Percentiles rank a stretch among this genome's conserved stretches.
These are phyloP conservation scores for Wickerhamiella sorbophila DNA, from an alignment of 805 yeast species.

Conservation along the genomic window DNA sequence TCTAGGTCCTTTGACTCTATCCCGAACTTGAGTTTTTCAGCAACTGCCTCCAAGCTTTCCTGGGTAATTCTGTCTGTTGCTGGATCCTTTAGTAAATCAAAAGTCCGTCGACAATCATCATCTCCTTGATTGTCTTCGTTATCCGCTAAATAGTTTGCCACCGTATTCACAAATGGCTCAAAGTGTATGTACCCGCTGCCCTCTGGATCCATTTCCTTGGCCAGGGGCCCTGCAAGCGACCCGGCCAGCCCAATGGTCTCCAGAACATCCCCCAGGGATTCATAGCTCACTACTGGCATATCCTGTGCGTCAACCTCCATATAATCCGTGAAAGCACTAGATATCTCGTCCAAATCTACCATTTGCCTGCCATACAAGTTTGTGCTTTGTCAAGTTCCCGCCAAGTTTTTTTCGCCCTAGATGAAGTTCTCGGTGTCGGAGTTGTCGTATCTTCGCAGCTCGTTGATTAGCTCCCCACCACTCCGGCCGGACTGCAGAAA, in stretches of 20 bases:
- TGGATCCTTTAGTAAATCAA: slow-evolving; percentile 14
- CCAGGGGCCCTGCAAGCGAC: slow-evolving; percentile 10
- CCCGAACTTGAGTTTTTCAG: slow-evolving; percentile 19
- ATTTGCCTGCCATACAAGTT: not conserved
- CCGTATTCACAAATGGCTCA: slow-evolving; percentile 18
- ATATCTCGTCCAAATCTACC: slow-evolving; percentile 3
- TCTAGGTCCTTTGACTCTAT: slow-evolving; percentile 20
- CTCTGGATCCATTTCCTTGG: slow-evolving; percentile 16
- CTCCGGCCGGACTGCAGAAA: slow-evolving; percentile 79
- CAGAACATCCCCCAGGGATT: slow-evolving; percentile 19
- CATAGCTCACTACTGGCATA: slow-evolving; percentile 14
- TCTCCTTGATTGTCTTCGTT: not conserved
- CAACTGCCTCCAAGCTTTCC: slow-evolving; percentile 17
- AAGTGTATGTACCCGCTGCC: slow-evolving; percentile 20
- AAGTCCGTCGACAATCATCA: slow-evolving; percentile 2
- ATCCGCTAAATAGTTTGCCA: not conserved
- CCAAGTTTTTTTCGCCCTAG: not conserved
- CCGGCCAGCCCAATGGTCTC: slow-evolving; percentile 18
- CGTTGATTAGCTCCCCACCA: slow-evolving; percentile 44
- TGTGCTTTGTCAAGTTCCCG: not conserved
- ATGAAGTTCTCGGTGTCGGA: slow-evolving; percentile 29
- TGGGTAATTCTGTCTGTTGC: slow-evolving; percentile 16
- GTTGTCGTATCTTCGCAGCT: slow-evolving; percentile 52
- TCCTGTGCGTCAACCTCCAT: slow-evolving; percentile 21
- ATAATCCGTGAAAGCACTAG: slow-evolving; percentile 21